These are phyloP conservation scores for Ophiostoma sp. DNA, from an alignment of 2,329 filamentous ascomycete species.

Conservation along the genomic window DNA sequence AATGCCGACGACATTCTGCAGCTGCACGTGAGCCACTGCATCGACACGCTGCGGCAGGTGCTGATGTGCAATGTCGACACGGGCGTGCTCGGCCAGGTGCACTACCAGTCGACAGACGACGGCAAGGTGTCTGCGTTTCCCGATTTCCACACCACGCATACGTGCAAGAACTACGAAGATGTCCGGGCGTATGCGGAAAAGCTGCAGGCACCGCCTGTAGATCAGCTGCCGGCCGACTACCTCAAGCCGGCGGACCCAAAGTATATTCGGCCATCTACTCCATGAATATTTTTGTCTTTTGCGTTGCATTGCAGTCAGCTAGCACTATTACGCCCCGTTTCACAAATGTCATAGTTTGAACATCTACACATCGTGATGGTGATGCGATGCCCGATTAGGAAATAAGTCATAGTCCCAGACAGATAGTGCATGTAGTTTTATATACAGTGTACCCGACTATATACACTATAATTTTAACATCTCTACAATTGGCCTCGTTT, in stretches of 20 bases:
- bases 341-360: too few relatives aligned
- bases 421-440: too few relatives aligned
- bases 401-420: too few relatives aligned
- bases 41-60: slow-evolving; percentile 57
- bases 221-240: slow-evolving; percentile 21
- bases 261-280: neutral
- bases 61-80: slow-evolving; percentile 60
- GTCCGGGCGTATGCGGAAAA: slow-evolving; percentile 46
- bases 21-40: slow-evolving; percentile 56
- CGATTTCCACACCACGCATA: slow-evolving; percentile 58
- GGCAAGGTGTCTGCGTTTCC: slow-evolving; percentile 43
- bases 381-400: too few relatives aligned
- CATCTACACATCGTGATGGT: too few relatives aligned
- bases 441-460: too few relatives aligned
- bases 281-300: neutral
- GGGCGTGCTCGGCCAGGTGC: slow-evolving; percentile 56
- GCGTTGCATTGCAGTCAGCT: neutral
- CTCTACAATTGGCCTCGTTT: too few relatives aligned
- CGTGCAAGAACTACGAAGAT: slow-evolving; percentile 40
- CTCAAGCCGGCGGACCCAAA: slow-evolving; percentile 9
- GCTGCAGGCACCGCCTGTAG: slow-evolving; percentile 39
- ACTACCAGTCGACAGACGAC: slow-evolving; percentile 42
- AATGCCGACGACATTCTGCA: slow-evolving; percentile 52
- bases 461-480: too few relatives aligned
- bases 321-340: too few relatives aligned